Percentiles rank a stretch among this genome's conserved stretches.
These are phyloP conservation scores for Hippophae rhamnoides DNA, from an alignment of 306 rosid genomes.

Conservation along the genomic window DNA sequence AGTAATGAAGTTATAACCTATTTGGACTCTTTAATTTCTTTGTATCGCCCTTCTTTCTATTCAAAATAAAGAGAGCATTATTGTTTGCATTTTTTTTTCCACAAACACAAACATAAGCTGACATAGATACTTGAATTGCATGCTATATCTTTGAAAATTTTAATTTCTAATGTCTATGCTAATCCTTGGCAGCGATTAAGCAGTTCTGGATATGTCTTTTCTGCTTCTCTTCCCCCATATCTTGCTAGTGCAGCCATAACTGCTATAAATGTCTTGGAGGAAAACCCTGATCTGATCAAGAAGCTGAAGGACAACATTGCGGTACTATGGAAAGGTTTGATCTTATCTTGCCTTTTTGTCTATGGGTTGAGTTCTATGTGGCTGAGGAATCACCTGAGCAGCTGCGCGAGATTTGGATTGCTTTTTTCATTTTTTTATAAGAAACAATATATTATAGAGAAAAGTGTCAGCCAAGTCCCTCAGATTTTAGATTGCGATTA, in stretches of 20 bases:
- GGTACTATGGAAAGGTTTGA: conserved; percentile 57
- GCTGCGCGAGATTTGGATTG: background rate
- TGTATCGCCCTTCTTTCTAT: too few relatives aligned
- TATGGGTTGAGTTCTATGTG: background rate
- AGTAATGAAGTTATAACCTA: background rate
- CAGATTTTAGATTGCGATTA: too few relatives aligned
- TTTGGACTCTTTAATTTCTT: conserved; percentile 2
- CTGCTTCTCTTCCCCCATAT: conserved; percentile 98
- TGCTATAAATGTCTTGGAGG: conserved; percentile 76
- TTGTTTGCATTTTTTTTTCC: background rate
- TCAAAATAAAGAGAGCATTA: too few relatives aligned
- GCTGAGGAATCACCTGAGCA: background rate
- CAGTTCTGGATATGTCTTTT: conserved; percentile 92
- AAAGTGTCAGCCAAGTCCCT: too few relatives aligned
- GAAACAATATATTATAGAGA: too few relatives aligned
- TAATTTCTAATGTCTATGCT: conserved; percentile 20
- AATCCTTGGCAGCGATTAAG: conserved; percentile 70
- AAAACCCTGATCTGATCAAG: conserved; percentile 59
- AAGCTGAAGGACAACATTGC: conserved; percentile 65
- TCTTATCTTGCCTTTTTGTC: conserved; percentile 16
- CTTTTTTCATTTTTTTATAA: background rate
- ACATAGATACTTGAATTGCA: background rate
- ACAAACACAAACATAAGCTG: background rate
- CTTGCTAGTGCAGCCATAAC: conserved; percentile 89
- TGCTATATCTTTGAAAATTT: conserved; percentile 3